Evolutionary conservation across 495 filamentous ascomycete genomes (phyloP).

Genomic region (Neurospora intermedia): DNA sequence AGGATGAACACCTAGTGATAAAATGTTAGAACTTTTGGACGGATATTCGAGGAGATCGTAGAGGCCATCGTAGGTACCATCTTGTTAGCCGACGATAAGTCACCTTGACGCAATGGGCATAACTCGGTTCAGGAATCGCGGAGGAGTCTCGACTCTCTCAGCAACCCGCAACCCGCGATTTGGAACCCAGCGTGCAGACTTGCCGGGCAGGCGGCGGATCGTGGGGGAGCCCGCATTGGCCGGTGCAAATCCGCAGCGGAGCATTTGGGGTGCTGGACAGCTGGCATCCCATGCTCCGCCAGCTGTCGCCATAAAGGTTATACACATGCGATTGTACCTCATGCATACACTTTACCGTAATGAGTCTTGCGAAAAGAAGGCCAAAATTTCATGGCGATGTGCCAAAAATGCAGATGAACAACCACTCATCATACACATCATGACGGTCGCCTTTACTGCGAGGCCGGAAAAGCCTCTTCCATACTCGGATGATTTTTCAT

Average conservation of each 20-base stretch:
- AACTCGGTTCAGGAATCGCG: constrained; percentile 4
- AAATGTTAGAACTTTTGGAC: background rate
- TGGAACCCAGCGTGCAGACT: background rate
- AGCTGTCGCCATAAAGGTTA: background rate
- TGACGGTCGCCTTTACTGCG: constrained; percentile 18
- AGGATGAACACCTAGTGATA: constrained; percentile 64
- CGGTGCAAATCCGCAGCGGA: background rate
- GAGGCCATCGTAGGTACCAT: constrained; percentile 13
- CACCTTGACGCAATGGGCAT: constrained; percentile 11
- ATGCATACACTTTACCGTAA: background rate
- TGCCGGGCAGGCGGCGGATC: background rate
- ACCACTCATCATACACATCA: background rate
- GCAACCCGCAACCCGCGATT: background rate
- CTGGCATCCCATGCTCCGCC: background rate
- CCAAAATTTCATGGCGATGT: background rate
- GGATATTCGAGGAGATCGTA: background rate
- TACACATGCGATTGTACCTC: too few species aligned
- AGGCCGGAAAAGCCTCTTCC: constrained; percentile 32
- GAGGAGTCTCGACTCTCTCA: background rate
- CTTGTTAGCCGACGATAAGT: constrained; percentile 13
- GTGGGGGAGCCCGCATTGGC: background rate
- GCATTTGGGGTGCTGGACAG: background rate
- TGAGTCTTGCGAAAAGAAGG: background rate
- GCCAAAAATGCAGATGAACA: background rate
- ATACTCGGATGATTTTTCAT: constrained; percentile 33